phyloP scores from a whole-genome alignment of 2,329 filamentous ascomycete genomes.

The Aspergillus latus region DNA sequence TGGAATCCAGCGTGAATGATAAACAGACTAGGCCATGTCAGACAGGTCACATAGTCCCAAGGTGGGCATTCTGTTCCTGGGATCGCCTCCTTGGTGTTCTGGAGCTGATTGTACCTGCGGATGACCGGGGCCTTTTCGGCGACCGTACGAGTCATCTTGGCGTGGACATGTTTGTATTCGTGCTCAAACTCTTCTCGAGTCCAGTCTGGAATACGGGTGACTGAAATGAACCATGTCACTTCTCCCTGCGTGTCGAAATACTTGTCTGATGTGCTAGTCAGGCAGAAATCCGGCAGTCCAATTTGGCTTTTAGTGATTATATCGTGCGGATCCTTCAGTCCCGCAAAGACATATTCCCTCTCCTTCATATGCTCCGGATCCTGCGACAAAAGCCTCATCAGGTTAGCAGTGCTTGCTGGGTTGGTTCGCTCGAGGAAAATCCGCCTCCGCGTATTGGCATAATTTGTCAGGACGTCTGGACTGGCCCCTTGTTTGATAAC shows the following conservation, averaged over 20 bases:
- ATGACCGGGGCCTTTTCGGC: neutral
- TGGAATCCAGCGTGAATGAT: conserved; percentile 1
- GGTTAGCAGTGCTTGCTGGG: neutral
- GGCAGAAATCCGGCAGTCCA: neutral
- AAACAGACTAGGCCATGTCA: conserved; percentile 1
- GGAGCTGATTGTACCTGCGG: neutral
- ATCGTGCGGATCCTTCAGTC: neutral
- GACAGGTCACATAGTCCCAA: conserved; percentile 3
- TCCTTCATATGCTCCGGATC: neutral
- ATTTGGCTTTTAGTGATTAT: neutral
- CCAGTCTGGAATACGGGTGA: neutral
- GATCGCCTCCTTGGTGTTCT: neutral
- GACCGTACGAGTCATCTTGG: neutral
- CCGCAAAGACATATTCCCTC: neutral
- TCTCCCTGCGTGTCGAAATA: neutral
- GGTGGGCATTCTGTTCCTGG: neutral
- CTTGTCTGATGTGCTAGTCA: neutral
- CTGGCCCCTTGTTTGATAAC: neutral
- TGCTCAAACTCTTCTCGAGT: neutral
- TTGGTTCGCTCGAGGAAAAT: neutral
- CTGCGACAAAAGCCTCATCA: neutral
- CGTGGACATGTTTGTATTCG: conserved; percentile 1
- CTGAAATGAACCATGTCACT: conserved; percentile 7
- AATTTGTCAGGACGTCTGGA: neutral
- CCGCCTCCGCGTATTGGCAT: neutral